Conservation (phyloP, 306 rosid genomes). For the Glycine soja region DNA sequence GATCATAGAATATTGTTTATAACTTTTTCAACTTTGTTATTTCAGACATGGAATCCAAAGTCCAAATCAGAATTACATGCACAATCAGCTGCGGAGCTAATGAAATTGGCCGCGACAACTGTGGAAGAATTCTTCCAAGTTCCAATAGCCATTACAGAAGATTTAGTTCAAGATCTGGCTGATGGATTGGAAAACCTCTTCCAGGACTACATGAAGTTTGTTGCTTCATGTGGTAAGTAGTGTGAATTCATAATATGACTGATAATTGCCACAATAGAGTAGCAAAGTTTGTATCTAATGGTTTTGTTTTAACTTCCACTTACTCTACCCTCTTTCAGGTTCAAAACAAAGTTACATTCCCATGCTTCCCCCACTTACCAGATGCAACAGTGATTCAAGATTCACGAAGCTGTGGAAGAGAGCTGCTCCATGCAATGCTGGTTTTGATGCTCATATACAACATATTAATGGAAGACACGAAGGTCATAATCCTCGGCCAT, state of each 20-base stretch:
- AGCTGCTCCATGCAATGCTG: constrained; percentile 66
- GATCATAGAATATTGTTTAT: constrained; percentile 4
- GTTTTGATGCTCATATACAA: constrained; percentile 48
- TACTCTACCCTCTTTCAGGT: constrained; percentile 57
- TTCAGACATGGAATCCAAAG: constrained; percentile 93
- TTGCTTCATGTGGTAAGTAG: constrained; percentile 80
- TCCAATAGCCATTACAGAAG: constrained; percentile 78
- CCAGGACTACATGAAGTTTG: constrained; percentile 73
- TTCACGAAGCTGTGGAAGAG: constrained; percentile 71
- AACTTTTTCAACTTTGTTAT: neutral
- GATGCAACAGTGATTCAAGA: constrained; percentile 78
- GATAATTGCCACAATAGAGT: neutral
- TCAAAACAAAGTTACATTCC: constrained; percentile 83
- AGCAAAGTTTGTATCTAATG: constrained; percentile 7
- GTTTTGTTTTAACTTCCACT: neutral
- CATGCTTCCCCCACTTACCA: constrained; percentile 86
- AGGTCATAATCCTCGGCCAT: constrained; percentile 61
- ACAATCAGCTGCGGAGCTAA: constrained; percentile 78
- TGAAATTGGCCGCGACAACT: constrained; percentile 55
- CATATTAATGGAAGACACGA: constrained; percentile 47
- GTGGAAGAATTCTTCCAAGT: constrained; percentile 78
- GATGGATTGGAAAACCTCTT: constrained; percentile 71
- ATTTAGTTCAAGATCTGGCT: constrained; percentile 76
- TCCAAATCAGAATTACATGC: constrained; percentile 81
- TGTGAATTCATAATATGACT: constrained; percentile 10